phyloP scores from a whole-genome alignment of 495 filamentous ascomycete species.

The Neurospora cerealis region DNA sequence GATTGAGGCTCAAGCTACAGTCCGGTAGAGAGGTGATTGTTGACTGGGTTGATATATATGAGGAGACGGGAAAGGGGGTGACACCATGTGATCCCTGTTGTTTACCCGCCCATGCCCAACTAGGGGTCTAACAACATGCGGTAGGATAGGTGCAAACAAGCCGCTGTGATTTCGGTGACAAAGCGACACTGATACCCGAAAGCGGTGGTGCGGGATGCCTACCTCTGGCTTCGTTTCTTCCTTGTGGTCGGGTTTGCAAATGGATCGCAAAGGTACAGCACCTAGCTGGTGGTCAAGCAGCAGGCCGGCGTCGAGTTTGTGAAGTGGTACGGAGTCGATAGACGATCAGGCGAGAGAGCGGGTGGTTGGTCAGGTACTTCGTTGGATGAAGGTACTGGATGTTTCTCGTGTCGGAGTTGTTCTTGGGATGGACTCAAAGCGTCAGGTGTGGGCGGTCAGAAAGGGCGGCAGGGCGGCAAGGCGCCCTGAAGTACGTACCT shows the following conservation, averaged over 20 bases:
- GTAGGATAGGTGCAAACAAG: neutral
- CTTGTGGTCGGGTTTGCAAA: neutral
- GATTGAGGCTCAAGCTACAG: neutral
- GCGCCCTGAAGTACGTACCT: neutral
- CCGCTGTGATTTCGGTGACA: neutral
- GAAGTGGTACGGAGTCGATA: neutral
- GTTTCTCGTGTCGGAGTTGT: neutral
- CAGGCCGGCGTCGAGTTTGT: neutral
- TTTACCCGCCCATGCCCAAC: neutral
- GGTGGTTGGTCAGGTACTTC: neutral
- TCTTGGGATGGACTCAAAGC: neutral
- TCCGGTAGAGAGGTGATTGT: neutral
- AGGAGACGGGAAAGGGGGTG: neutral
- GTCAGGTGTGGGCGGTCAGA: neutral
- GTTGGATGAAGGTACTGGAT: neutral
- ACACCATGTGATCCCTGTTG: neutral
- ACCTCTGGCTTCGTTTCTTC: neutral
- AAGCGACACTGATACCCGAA: neutral
- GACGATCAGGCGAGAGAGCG: neutral
- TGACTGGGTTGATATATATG: neutral
- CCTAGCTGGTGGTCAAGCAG: neutral
- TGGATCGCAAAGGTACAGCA: neutral
- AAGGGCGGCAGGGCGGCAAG: neutral
- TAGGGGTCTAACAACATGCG: neutral
- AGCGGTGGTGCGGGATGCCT: neutral